Evolutionary conservation across 2,329 filamentous ascomycete species (phyloP), one percentile per base, ranked within the genome.

Genomic region (Fusarium longipes): DNA sequence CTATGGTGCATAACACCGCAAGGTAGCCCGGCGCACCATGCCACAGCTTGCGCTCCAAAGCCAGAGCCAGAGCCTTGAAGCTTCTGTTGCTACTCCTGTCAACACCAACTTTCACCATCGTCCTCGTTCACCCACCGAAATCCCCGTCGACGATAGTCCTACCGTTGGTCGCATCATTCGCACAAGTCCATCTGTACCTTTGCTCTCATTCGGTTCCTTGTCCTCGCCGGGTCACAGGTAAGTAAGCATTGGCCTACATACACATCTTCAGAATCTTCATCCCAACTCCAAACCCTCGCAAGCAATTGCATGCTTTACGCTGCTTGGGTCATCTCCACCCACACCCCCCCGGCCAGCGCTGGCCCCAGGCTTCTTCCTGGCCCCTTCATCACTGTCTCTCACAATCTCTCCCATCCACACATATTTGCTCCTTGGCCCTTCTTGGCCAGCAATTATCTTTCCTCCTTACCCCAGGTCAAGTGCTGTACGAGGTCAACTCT

Each of bases 41-140:
- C 83, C 83, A 79, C 83, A 85, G 78, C 81, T 81, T 80, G 79
- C 80, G 76, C 79, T 79, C 78, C 81, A 80, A 32, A 49, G 22
- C n/a, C 40, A 43, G 39, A 39, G 36, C 43, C 43, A 45, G 38
- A 43, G 40, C 45, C 45, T 79, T 74, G 77, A 82, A 74, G 79
- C 75, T 76, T 65, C 68, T 60, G 57, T 58, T 63, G 63, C 68
- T 36, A 54, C 67, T 43, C 64, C 67, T 53, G 62, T 65, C 36
- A 45, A 58, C 22, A 39, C 58, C 33, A 50, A 64, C 39, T 48
- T 56, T 25, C 27, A 62, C 42, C 36, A 60, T 35, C 52, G 51
- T 58, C 59, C 54, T 63, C 58, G 63, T 57, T 67, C 71, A 56
- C 64, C 60, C 42, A 39, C 71, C 54, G 66, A 64, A 50, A 49